Evolutionary conservation across 306 rosid species (phyloP).

Genomic region (Cucurbita ficifolia): DNA sequence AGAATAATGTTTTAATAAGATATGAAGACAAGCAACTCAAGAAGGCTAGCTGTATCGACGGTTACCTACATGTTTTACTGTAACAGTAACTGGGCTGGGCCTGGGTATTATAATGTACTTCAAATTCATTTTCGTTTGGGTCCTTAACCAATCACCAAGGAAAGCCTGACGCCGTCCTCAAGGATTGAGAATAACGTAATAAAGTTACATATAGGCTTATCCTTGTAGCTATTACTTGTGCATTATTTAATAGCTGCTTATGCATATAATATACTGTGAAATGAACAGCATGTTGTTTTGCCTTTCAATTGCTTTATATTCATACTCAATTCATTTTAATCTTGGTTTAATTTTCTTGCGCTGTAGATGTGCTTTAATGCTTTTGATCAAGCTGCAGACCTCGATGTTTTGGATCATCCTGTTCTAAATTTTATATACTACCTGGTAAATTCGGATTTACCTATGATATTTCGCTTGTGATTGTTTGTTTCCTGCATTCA

Average conservation of each 20-base stretch:
- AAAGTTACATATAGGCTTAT: background rate
- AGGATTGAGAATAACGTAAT: background rate
- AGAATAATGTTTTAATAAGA: background rate
- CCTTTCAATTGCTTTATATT: background rate
- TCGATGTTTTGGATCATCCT: slow-evolving; percentile 90
- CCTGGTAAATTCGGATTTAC: slow-evolving; percentile 11
- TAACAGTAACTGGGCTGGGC: background rate
- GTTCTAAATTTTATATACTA: slow-evolving; percentile 72
- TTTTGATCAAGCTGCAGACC: slow-evolving; percentile 66
- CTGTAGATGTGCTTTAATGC: slow-evolving; percentile 81
- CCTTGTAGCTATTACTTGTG: background rate
- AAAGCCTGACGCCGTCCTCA: background rate
- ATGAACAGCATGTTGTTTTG: background rate
- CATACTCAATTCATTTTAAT: background rate
- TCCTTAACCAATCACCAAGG: background rate
- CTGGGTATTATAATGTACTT: background rate
- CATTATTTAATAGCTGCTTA: background rate
- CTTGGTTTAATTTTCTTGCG: slow-evolving; percentile 7
- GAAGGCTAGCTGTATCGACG: background rate
- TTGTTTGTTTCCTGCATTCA: background rate
- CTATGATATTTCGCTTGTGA: background rate
- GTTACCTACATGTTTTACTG: background rate
- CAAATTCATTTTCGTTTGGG: background rate
- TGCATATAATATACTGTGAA: background rate
- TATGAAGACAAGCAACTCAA: background rate